A percentile compares a stretch with the other conserved stretches of the same genome.
Evolutionary conservation across 2,329 filamentous ascomycete genomes (phyloP).

Genomic region (Neofusicoccum parvum): DNA sequence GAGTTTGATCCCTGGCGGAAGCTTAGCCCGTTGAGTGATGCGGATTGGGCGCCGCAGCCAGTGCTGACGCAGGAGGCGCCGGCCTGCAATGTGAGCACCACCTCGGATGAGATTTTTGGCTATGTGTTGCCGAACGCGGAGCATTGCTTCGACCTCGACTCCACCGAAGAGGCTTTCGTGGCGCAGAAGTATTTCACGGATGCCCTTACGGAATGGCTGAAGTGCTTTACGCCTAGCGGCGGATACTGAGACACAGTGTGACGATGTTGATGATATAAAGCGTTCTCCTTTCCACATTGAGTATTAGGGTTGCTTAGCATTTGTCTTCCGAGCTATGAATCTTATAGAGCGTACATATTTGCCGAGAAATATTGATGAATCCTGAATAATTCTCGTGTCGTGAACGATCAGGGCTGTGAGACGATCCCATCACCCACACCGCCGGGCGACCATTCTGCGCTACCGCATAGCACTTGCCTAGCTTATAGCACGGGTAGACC

Average conservation of each 20-base stretch:
- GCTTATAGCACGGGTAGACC: too few species aligned
- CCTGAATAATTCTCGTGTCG: too few species aligned
- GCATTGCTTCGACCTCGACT: conserved; percentile 53
- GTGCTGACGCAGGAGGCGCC: conserved; percentile 45
- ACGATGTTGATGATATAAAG: too few species aligned
- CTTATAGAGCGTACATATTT: too few species aligned
- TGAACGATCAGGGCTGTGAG: too few species aligned
- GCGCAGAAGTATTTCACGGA: conserved; percentile 42
- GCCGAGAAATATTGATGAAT: too few species aligned
- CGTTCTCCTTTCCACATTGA: too few species aligned
- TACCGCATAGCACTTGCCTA: too few species aligned
- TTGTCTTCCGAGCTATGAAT: too few species aligned
- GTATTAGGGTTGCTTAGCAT: too few species aligned
- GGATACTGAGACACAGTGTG: background rate
- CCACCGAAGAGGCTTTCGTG: conserved; percentile 33
- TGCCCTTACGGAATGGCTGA: conserved; percentile 49
- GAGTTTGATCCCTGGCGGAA: conserved; percentile 57
- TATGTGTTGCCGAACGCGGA: conserved; percentile 48
- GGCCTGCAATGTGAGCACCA: conserved; percentile 43
- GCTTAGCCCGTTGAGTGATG: conserved; percentile 46
- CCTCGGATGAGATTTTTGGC: conserved; percentile 48
- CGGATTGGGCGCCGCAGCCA: conserved; percentile 46
- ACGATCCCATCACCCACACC: too few species aligned
- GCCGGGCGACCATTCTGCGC: too few species aligned
- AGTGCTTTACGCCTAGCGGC: background rate